Evolutionary conservation across 2,329 filamentous ascomycete genomes (phyloP), one percentile per base, ranked within the genome.

Genomic region (Colletotrichum tofieldiae): DNA sequence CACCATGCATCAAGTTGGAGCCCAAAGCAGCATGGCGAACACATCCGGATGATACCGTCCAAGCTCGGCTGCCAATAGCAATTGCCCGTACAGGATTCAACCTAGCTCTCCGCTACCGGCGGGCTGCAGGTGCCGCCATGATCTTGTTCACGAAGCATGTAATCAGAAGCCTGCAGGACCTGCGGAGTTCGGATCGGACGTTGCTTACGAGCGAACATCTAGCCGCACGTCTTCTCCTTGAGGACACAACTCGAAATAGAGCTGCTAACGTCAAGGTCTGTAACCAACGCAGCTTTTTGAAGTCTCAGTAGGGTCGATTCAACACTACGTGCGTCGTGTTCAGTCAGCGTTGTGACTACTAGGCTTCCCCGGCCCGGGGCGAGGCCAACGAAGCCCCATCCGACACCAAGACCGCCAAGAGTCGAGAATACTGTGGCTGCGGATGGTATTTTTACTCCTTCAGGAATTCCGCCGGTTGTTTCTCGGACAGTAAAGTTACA

Each of bases 261-360:
- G 43, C 26, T 43, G 45, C 56, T 29, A 16, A 58, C 11, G 14
- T 26, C 20, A 7, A 45, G 1, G 37, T 60, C 26, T 6, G 23
- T 26, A 20, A 7, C 26, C 29, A 26, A 37, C 43, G 2, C 29
- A 37, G 43, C 61, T 65, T 43, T 43, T 61, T 59, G 35, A 65
- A 65, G 35, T 52, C 59, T 59, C 35, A 39, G 32, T 43, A 65
- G 41, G 52, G 54, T 52, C 43, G 43, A 45, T 41, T 51, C 49
- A 29, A 26, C 37, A 39, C 14, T 52, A 29, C 60, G 39, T 59
- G 61, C 52, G 51, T 16, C 3, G 52, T 43, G 43, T 45, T 55
- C 67, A 65, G 60, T 69, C 60, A 69, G 67, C 67, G 62, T 51
- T 45, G 35, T 61, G 52, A 26, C 52, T 49, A 39, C 52, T 20